Evolutionary conservation across 2,329 filamentous ascomycete species (phyloP), one percentile per base, ranked within the genome.

Genomic region (Trichoderma aggressivum): DNA sequence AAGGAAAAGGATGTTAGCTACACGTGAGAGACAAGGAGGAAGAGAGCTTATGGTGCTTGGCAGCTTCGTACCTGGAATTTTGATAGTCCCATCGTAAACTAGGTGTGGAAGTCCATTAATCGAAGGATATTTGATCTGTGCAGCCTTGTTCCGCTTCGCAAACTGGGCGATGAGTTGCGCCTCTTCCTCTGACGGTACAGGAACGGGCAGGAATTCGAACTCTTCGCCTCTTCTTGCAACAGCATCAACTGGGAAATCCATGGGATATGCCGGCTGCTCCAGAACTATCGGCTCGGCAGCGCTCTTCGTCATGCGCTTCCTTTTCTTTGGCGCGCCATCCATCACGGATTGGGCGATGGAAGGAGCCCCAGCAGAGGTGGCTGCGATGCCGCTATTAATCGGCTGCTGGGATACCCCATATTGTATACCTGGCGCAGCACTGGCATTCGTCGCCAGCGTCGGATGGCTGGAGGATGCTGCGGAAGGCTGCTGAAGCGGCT

Each of bases 81-180:
- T 84, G n/a, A 80, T 76, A n/a, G 76, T 80, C 2, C 79, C 82
- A 26, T 81, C 78, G 36, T 78, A 81, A 3, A 81, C 76, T 6
- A 84, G 75, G 72, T 81, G 77, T 1, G 81, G 79, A 3, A 83
- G 77, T 3, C 82, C 83, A 39, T 79, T 80, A 34, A 84, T 80
- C 0, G 80, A 73, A 12, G 82, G 82, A 12, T 82, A 80, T 28
- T 79, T 81, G 7, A 77, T 76, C 71, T 83, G 82, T 5, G 78
- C 79, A 32, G 78, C 77, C 65, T 81, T 81, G 28, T 74, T 76
- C 26, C 82, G 80, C 70, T 82, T 83, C 11, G 74, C 76, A 53
- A 83, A 83, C 32, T 82, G 79, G 5, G 76, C 73, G n/a, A 84
- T 75, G n/a, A 79, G 68, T 43, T 78, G 77, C 8, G 76, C 76